A percentile compares a stretch with the other conserved stretches of the same genome.
These are phyloP conservation scores for Conoideocrella luteorostrata DNA, from an alignment of 2,329 filamentous ascomycete genomes.

Conservation along the genomic window DNA sequence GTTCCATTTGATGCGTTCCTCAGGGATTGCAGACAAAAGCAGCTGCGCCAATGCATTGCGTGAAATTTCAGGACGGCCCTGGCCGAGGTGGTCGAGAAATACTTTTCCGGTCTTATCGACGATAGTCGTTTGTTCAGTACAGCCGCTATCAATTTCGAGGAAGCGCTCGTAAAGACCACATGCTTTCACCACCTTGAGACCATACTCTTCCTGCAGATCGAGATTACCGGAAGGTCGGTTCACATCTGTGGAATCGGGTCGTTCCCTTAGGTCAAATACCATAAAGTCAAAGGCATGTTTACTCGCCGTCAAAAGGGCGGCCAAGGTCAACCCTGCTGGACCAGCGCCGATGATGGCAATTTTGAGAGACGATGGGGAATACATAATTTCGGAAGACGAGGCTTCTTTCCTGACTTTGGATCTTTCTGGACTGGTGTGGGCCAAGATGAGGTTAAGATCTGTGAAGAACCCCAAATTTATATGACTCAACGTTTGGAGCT, in stretches of 20 bases:
- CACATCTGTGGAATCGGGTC: conserved; percentile 14
- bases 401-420: no score
- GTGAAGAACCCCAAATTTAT: no score
- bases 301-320: conserved; percentile 38
- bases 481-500: no score
- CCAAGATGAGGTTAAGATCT: no score
- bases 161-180: conserved; percentile 39
- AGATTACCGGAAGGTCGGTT: conserved; percentile 33
- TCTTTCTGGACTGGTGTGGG: no score
- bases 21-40: conserved; percentile 23
- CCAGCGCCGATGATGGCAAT: conserved; percentile 42
- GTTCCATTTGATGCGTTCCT: conserved; percentile 13
- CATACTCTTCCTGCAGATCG: conserved; percentile 41
- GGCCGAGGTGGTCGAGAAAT: conserved; percentile 16
- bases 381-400: no score
- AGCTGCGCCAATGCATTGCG: conserved; percentile 27
- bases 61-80: conserved; percentile 31
- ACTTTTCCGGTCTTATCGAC: conserved; percentile 21
- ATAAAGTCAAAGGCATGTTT: conserved; percentile 25
- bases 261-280: conserved; percentile 27
- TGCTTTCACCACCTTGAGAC: conserved; percentile 36
- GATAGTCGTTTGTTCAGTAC: conserved; percentile 11
- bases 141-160: conserved; percentile 26
- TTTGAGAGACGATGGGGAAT: no score
- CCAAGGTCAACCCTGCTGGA: conserved; percentile 41